Evolutionary conservation across 331 rosid genomes (phyloP).

Genomic region (Rosa hybrid): DNA sequence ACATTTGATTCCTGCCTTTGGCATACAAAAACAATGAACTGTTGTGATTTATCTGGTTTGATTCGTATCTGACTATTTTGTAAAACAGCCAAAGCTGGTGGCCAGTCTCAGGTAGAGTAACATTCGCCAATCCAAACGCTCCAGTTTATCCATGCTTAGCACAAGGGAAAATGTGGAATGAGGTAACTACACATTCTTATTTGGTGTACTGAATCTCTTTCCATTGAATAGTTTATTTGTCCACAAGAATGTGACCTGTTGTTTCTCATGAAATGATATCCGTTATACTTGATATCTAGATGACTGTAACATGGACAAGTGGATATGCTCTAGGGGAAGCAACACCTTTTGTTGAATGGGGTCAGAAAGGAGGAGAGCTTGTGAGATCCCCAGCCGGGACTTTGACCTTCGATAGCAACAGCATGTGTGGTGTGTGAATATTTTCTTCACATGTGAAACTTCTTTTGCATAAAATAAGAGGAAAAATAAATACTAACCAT

Average conservation of each 20-base stretch:
- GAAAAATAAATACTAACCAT: not conserved
- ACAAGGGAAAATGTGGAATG: slow-evolving; percentile 83
- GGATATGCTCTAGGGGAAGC: slow-evolving; percentile 76
- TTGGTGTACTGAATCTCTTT: slow-evolving; percentile 13
- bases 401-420: slow-evolving; percentile 60
- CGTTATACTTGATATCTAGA: slow-evolving; percentile 46
- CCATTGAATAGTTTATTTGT: not conserved
- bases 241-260: not conserved
- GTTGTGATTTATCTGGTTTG: not conserved
- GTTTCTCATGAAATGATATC: slow-evolving; percentile 13
- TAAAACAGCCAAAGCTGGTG: slow-evolving; percentile 75
- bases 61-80: slow-evolving; percentile 8
- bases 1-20: too few relatives aligned
- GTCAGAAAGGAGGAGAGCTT: slow-evolving; percentile 55
- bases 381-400: slow-evolving; percentile 70
- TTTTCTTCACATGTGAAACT: slow-evolving; percentile 15
- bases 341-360: slow-evolving; percentile 78
- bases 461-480: not conserved
- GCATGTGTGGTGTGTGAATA: slow-evolving; percentile 70
- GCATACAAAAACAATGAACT: not conserved
- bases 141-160: slow-evolving; percentile 94
- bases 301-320: slow-evolving; percentile 97
- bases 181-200: slow-evolving; percentile 46
- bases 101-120: slow-evolving; percentile 63
- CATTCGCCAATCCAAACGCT: slow-evolving; percentile 77